A percentile compares a stretch with the other conserved stretches of the same genome.
phyloP scores from a whole-genome alignment of 2,329 filamentous ascomycete species.

The Microdochium nivale region DNA sequence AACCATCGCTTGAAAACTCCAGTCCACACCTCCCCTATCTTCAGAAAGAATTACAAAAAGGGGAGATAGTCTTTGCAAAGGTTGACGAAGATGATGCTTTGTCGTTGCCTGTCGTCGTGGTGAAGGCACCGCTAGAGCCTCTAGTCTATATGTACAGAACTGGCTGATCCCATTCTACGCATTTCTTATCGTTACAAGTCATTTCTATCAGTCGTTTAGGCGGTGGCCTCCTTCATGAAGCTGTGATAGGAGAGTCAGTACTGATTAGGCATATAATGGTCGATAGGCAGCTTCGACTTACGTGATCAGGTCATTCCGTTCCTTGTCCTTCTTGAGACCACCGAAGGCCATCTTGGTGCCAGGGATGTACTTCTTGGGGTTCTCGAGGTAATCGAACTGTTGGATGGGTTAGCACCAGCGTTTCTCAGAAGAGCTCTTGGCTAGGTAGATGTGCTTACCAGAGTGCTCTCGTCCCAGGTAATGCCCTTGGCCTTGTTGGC shows the following conservation, averaged over 20 bases:
- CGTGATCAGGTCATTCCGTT: constrained; percentile 98
- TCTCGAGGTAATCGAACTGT: constrained; percentile 97
- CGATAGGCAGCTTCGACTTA: constrained; percentile 41
- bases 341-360: constrained; percentile 99
- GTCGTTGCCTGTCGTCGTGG: not conserved
- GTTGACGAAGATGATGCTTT: not conserved
- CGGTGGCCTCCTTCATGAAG: constrained; percentile 62
- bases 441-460: constrained; percentile 46
- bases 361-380: constrained; percentile 99
- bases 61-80: not conserved
- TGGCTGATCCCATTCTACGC: constrained; percentile 22
- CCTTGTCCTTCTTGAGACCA: constrained; percentile 99
- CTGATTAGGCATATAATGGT: not conserved
- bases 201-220: constrained; percentile 40
- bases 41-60: not conserved
- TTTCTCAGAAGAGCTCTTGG: constrained; percentile 2
- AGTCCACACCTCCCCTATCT: not conserved
- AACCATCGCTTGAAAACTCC: not conserved
- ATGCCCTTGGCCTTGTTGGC: constrained; percentile 98
- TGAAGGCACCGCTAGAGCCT: constrained; percentile 16
- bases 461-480: constrained; percentile 74
- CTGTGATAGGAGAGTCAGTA: constrained; percentile 29
- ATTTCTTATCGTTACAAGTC: constrained; percentile 25
- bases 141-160: constrained; percentile 25
- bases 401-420: constrained; percentile 8